Evolutionary conservation across 1,139 yeast genomes (phyloP).

Genomic region (Blastobotrys elegans): DNA sequence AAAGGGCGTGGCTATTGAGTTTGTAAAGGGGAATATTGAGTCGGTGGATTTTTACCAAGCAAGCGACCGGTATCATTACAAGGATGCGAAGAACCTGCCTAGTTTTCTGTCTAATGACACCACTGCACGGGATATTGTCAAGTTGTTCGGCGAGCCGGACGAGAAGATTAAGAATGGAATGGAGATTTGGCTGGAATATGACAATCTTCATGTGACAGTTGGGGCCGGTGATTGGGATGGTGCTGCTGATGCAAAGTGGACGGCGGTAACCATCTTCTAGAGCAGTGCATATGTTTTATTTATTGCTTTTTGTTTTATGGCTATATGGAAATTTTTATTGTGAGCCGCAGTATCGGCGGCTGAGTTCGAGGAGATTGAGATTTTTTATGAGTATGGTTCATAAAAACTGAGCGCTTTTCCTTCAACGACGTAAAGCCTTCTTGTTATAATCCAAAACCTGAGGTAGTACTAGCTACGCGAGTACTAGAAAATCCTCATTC

Average conservation of each 20-base stretch:
- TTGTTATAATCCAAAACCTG: too few relatives aligned
- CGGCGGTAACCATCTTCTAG: slow-evolving; percentile 20
- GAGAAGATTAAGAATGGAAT: slow-evolving; percentile 29
- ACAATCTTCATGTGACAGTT: slow-evolving; percentile 24
- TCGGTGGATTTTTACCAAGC: slow-evolving; percentile 26
- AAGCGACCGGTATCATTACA: slow-evolving; percentile 11
- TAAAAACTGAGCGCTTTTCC: too few relatives aligned
- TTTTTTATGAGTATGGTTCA: too few relatives aligned
- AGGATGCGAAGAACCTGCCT: slow-evolving; percentile 17
- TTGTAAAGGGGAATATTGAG: slow-evolving; percentile 18
- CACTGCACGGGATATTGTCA: slow-evolving; percentile 26
- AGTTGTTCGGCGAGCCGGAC: slow-evolving; percentile 27
- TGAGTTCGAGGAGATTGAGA: too few relatives aligned
- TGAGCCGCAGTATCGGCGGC: too few relatives aligned
- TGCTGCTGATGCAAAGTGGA: slow-evolving; percentile 25
- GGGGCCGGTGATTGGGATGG: slow-evolving; percentile 27
- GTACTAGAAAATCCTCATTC: too few relatives aligned
- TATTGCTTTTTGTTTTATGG: background rate
- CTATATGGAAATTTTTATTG: background rate
- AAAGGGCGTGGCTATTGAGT: slow-evolving; percentile 24
- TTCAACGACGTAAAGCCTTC: too few relatives aligned
- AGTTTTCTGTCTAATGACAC: slow-evolving; percentile 15
- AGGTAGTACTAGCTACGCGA: too few relatives aligned
- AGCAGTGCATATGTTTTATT: background rate
- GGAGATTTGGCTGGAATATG: slow-evolving; percentile 30